These are phyloP conservation scores for Elongisporangium prolatum DNA, from an alignment of 352 stramenopile genomes.

Conservation along the genomic window DNA sequence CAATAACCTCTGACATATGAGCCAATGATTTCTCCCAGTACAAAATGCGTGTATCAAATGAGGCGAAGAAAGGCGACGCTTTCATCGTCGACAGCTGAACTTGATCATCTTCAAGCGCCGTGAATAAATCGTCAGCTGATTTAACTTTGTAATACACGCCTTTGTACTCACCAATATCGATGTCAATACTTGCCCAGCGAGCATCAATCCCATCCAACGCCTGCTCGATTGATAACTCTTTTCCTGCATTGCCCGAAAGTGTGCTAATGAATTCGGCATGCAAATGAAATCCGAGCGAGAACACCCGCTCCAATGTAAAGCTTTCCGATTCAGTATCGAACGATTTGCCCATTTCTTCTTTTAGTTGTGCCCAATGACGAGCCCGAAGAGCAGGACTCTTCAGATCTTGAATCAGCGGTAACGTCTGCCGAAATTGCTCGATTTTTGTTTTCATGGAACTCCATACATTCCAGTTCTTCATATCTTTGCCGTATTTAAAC, in stretches of 20 bases:
- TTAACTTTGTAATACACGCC: conserved; percentile 92
- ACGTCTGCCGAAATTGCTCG: conserved; percentile 89
- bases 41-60: conserved; percentile 86
- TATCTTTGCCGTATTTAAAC: conserved; percentile 91
- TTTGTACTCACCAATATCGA: conserved; percentile 92
- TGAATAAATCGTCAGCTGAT: conserved; percentile 89
- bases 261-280: conserved; percentile 91
- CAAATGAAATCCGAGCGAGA: conserved; percentile 84
- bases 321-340: conserved; percentile 71
- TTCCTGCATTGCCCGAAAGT: conserved; percentile 87
- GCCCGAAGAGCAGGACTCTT: conserved; percentile 86
- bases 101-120: conserved; percentile 88
- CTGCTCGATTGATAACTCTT: conserved; percentile 92
- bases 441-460: conserved; percentile 92
- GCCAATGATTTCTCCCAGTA: conserved; percentile 86
- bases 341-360: conserved; percentile 82
- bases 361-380: conserved; percentile 88
- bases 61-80: conserved; percentile 90
- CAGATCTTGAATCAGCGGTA: conserved; percentile 92
- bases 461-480: conserved; percentile 91
- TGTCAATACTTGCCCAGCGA: conserved; percentile 83
- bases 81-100: conserved; percentile 93
- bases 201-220: conserved; percentile 83
- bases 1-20: conserved; percentile 88
- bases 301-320: conserved; percentile 86